These are phyloP conservation scores for Symbiodinium natans DNA, from an alignment of 73 alveolate genomes.

Conservation along the genomic window DNA sequence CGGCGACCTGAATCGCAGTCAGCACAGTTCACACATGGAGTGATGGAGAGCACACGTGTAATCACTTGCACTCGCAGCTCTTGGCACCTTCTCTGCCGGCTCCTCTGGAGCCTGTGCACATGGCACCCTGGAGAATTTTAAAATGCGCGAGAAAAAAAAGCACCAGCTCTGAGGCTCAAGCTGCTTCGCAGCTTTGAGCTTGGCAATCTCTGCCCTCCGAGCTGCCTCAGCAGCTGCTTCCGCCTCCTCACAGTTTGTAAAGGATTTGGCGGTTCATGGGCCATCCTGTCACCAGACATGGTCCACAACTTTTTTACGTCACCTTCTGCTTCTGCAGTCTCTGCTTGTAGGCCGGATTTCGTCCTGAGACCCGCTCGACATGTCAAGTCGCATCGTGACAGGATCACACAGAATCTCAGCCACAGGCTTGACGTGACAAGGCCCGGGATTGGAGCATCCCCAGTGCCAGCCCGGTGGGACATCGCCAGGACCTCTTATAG, in stretches of 20 bases:
- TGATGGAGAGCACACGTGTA: background rate
- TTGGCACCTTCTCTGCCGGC: conserved; percentile 29
- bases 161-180: background rate
- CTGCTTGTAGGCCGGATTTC: conserved; percentile 90
- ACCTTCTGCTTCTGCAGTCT: conserved; percentile 88
- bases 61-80: background rate
- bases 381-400: no score
- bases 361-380: background rate
- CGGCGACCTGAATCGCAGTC: background rate
- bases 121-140: background rate
- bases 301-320: no score
- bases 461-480: conserved; percentile 90
- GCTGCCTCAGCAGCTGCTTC: conserved; percentile 80
- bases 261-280: background rate
- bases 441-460: conserved; percentile 84
- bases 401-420: background rate
- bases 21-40: no score
- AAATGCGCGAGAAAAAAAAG: background rate
- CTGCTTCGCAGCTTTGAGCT: conserved; percentile 78
- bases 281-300: background rate
- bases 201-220: conserved; percentile 70
- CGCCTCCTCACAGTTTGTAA: conserved; percentile 24
- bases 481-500: background rate
- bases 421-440: conserved; percentile 54
- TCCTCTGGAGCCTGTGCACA: conserved; percentile 45